phyloP scores from a whole-genome alignment of 192 early-diverging fungal species.

The Coemansia sp. region DNA sequence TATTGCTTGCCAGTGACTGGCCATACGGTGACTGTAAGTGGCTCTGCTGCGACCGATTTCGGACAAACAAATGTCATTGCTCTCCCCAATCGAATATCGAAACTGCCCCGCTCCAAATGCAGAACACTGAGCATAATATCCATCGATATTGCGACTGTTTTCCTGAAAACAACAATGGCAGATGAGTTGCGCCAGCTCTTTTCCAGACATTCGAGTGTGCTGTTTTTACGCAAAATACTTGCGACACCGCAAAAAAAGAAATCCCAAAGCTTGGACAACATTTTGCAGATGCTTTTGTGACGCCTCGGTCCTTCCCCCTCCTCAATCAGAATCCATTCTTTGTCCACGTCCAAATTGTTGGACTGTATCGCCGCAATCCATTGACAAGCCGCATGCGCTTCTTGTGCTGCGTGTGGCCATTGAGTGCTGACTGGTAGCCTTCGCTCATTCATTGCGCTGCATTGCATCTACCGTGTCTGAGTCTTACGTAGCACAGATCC shows the following conservation, averaged over 20 bases:
- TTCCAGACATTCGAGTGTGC: neutral
- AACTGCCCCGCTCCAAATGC: neutral
- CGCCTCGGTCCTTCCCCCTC: neutral
- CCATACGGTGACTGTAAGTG: too few relatives aligned
- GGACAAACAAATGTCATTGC: neutral
- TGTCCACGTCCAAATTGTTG: neutral
- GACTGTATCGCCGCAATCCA: neutral
- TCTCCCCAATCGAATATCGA: neutral
- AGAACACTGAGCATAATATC: neutral
- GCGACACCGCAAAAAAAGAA: neutral
- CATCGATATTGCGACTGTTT: neutral
- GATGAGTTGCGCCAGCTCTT: neutral
- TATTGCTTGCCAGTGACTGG: neutral
- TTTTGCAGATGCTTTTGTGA: neutral
- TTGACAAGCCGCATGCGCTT: neutral
- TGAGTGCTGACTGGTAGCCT: too few relatives aligned
- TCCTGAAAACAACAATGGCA: neutral
- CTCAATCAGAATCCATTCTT: neutral
- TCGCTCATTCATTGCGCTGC: too few relatives aligned
- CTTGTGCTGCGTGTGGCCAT: neutral
- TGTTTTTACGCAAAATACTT: neutral
- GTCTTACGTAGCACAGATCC: neutral
- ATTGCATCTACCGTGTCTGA: neutral
- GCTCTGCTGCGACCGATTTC: too few relatives aligned
- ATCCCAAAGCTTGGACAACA: neutral